Base-by-base conservation (phyloP, 768 basidiomycete genomes). In the Trichaptum fuscoviolaceum region DNA sequence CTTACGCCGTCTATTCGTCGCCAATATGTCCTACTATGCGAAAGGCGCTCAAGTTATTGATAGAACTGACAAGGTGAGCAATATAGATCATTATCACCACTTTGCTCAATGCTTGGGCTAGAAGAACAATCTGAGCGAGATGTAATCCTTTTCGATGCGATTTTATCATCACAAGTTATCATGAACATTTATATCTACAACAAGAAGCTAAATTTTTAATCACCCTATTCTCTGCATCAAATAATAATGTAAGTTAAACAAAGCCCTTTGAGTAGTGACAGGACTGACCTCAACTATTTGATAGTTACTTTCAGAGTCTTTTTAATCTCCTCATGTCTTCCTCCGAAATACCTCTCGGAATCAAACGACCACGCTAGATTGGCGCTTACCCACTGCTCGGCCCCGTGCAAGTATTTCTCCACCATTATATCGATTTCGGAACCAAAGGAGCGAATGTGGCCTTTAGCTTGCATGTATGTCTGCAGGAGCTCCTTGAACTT, bases 401-500 rank as follows among this genome's bases (percentile, higher is more conserved):
- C 42, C 27, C 65, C 71, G 27, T 57, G 58, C 26, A 67, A 42
- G 64, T 58, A 65, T n/a, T 65, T n/a, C 35, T 57, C 25, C 26
- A 69, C 68, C 10, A 24, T 65, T 6, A 9, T 35, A 42, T 71
- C 70, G 4, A 67, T 23, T 58, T 67, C 35, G 15, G 64, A 63
- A 12, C 66, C 68, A 66, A 67, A 67, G 23, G 68, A 66, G 3
- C 64, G 68, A 9, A 67, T 59, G 57, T 65, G 77, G 57, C 71
- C 72, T 71, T 82, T 83, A 23, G 82, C 80, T 17, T 73, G 72
- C 26, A 83, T 70, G 73, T 85, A 90, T 26, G 76, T 74, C 35
- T 82, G 72, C 77, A 89, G 83, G 27, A 87, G 77, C 62, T 77
- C 71, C 65, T 78, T 73, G 74, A 81, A 88, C 69, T 84, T 77